These are phyloP conservation scores for Suillus discolor DNA, from an alignment of 768 basidiomycete species.

Conservation along the genomic window DNA sequence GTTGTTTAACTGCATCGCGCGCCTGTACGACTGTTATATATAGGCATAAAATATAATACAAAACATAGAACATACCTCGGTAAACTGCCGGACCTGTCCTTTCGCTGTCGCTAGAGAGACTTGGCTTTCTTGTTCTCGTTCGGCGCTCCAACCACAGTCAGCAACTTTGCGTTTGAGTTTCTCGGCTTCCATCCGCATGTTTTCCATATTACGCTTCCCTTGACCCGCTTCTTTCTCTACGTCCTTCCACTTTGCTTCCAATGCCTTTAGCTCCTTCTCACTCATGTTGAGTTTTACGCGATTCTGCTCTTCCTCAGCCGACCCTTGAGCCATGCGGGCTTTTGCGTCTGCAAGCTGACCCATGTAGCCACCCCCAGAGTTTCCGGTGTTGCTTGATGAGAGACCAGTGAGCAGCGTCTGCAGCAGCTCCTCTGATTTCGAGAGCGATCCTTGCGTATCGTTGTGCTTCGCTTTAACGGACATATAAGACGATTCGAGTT, in stretches of 20 bases:
- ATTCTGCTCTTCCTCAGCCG: constrained; percentile 84
- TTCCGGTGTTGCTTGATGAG: constrained; percentile 64
- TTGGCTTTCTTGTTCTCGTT: constrained; percentile 66
- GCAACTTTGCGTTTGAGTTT: constrained; percentile 52
- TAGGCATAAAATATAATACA: constrained; percentile 1
- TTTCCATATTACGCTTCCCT: constrained; percentile 67
- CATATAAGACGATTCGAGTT: constrained; percentile 55
- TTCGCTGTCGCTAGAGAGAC: constrained; percentile 52
- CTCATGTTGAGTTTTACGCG: constrained; percentile 74
- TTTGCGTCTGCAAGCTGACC: constrained; percentile 91
- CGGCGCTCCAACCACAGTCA: constrained; percentile 74
- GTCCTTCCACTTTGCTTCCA: constrained; percentile 81
- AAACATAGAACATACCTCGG: constrained; percentile 53
- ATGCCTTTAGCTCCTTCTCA: constrained; percentile 73
- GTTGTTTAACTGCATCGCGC: constrained; percentile 66
- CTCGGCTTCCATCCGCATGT: constrained; percentile 59
- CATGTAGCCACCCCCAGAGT: constrained; percentile 90
- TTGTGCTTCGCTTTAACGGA: constrained; percentile 72
- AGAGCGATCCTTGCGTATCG: constrained; percentile 57
- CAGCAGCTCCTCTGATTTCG: constrained; percentile 86
- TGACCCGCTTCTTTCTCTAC: constrained; percentile 85
- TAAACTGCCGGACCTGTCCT: constrained; percentile 53
- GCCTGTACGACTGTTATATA: constrained; percentile 43
- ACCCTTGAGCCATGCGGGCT: constrained; percentile 70
- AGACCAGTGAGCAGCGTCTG: constrained; percentile 94